Percentiles rank a stretch among this genome's conserved stretches.
Evolutionary conservation across 2,329 filamentous ascomycete genomes (phyloP).

Genomic region (Penicillium palitans): DNA sequence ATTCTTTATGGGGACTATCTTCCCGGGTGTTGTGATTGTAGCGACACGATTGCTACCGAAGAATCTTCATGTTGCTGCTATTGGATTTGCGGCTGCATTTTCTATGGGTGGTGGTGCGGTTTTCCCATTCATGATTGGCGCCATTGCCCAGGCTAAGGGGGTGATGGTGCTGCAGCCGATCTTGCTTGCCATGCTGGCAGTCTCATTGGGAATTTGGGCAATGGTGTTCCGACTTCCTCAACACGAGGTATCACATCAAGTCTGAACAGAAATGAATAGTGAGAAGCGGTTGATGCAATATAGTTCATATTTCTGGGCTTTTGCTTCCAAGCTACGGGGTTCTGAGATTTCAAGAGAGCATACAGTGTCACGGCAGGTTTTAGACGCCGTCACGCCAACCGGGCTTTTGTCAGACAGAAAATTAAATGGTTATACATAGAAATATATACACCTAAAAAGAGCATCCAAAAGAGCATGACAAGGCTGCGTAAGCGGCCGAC

Average conservation of each 20-base stretch:
- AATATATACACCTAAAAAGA: no score
- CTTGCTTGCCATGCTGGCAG: conserved; percentile 51
- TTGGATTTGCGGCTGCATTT: conserved; percentile 74
- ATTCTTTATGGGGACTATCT: conserved; percentile 75
- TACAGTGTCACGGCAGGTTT: no score
- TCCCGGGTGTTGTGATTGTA: conserved; percentile 69
- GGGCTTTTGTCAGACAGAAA: no score
- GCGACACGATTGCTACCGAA: conserved; percentile 69
- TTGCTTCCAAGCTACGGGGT: no score
- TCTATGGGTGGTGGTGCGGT: conserved; percentile 65
- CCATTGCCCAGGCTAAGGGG: conserved; percentile 52
- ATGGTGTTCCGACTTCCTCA: conserved; percentile 11
- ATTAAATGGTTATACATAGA: no score
- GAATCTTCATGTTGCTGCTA: conserved; percentile 70
- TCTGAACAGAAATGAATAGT: neutral
- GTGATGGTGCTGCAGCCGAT: conserved; percentile 60
- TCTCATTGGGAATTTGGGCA: conserved; percentile 19
- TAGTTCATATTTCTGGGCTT: neutral
- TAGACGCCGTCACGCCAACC: no score
- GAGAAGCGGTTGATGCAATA: neutral
- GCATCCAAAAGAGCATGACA: no score
- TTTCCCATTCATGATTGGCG: conserved; percentile 43
- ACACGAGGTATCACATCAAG: conserved; percentile 8
- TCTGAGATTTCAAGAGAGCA: neutral
- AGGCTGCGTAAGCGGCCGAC: no score